phyloP scores from a whole-genome alignment of 2,329 filamentous ascomycete species.

The Claviceps digitariae region DNA sequence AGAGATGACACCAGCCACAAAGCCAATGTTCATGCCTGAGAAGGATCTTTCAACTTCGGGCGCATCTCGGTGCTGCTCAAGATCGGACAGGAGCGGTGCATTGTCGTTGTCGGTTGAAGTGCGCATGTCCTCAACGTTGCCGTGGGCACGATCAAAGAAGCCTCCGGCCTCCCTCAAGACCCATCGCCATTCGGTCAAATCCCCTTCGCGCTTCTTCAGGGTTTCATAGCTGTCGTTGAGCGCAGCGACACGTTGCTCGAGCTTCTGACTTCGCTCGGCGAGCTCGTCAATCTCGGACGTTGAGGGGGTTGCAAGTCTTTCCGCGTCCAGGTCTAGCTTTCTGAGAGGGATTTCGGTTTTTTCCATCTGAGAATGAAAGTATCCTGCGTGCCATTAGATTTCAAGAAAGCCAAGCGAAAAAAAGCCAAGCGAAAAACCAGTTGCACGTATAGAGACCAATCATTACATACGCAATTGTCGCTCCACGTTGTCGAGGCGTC shows the following conservation, averaged over 20 bases:
- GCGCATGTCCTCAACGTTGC: constrained; percentile 91
- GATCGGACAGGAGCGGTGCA: constrained; percentile 81
- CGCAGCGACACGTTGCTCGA: constrained; percentile 82
- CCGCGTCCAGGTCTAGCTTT: constrained; percentile 81
- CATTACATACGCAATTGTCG: constrained; percentile 72
- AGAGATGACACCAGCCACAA: constrained; percentile 90
- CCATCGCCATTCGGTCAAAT: constrained; percentile 97
- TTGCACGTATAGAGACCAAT: constrained; percentile 3
- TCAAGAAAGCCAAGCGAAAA: not conserved
- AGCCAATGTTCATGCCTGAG: constrained; percentile 97
- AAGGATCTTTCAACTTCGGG: constrained; percentile 72
- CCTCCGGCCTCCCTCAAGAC: constrained; percentile 90
- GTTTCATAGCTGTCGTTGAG: constrained; percentile 98
- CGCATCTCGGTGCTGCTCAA: constrained; percentile 64
- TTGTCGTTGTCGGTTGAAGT: constrained; percentile 83
- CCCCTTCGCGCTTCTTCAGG: constrained; percentile 91
- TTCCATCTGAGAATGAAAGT: constrained; percentile 92
- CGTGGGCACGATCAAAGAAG: constrained; percentile 93
- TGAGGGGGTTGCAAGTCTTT: constrained; percentile 73
- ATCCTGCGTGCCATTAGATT: constrained; percentile 44
- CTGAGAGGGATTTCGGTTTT: constrained; percentile 77
- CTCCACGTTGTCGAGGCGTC: constrained; percentile 94
- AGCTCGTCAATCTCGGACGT: constrained; percentile 95
- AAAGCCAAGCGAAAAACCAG: not conserved
- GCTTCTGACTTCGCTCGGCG: constrained; percentile 76